These are phyloP conservation scores for Fusarium pseudocircinatum DNA, from an alignment of 2,329 filamentous ascomycete genomes.

Conservation along the genomic window DNA sequence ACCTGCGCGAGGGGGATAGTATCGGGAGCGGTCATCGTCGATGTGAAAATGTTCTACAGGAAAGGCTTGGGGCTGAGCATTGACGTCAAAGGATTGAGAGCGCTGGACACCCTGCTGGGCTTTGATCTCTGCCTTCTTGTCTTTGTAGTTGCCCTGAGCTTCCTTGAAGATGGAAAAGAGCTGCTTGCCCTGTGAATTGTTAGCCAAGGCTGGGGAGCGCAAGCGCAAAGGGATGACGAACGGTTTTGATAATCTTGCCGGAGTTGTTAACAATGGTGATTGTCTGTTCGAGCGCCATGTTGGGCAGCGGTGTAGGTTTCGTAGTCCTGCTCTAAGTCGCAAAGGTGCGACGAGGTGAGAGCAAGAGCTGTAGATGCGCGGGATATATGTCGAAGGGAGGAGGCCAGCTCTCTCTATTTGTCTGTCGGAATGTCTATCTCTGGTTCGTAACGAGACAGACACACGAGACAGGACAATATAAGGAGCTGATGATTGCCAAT, in stretches of 20 bases:
- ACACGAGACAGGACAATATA: background rate
- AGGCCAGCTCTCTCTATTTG: slow-evolving; percentile 41
- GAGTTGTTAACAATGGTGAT: slow-evolving; percentile 91
- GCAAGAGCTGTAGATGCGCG: background rate
- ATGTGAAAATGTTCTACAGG: slow-evolving; percentile 25
- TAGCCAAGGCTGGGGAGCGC: slow-evolving; percentile 3
- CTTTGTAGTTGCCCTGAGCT: slow-evolving; percentile 85
- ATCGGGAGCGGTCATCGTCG: slow-evolving; percentile 47
- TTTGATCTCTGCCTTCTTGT: slow-evolving; percentile 85
- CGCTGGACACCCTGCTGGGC: slow-evolving; percentile 70
- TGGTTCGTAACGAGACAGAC: slow-evolving; percentile 16
- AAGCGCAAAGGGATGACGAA: slow-evolving; percentile 57
- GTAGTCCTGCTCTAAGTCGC: slow-evolving; percentile 12
- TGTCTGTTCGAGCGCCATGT: slow-evolving; percentile 69
- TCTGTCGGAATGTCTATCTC: slow-evolving; percentile 4
- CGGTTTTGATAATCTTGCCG: slow-evolving; percentile 89
- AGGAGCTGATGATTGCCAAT: slow-evolving; percentile 15
- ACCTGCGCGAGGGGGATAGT: slow-evolving; percentile 48
- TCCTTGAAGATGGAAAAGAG: slow-evolving; percentile 92
- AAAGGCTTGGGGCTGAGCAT: slow-evolving; percentile 39
- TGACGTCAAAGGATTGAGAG: slow-evolving; percentile 66
- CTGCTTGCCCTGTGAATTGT: slow-evolving; percentile 78
- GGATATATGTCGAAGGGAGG: slow-evolving; percentile 15
- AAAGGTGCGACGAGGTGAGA: background rate
- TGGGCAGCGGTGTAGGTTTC: slow-evolving; percentile 34